A percentile compares a stretch with the other conserved stretches of the same genome.
phyloP scores from a whole-genome alignment of 495 filamentous ascomycete genomes.

The Annulohypoxylon maeteangense region DNA sequence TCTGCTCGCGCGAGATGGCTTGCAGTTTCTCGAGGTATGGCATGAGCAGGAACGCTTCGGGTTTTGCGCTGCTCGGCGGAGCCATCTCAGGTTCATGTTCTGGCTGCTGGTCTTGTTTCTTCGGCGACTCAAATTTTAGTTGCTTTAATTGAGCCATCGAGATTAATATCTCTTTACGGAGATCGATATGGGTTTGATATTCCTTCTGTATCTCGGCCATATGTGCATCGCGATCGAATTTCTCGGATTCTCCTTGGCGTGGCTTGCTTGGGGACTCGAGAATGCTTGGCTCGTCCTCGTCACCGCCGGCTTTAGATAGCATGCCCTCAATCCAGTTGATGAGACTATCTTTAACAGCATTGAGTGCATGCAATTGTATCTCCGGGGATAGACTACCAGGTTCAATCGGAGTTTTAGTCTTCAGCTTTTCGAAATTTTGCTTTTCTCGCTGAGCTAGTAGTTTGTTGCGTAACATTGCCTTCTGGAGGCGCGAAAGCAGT shows the following conservation, averaged over 20 bases:
- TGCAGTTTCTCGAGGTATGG: constrained; percentile 67
- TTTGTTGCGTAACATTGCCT: constrained; percentile 71
- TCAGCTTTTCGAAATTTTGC: constrained; percentile 67
- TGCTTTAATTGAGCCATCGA: constrained; percentile 41
- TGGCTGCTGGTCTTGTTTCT: not conserved
- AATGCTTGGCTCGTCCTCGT: constrained; percentile 51
- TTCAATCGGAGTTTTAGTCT: constrained; percentile 50
- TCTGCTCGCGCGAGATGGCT: constrained; percentile 69
- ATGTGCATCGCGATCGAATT: constrained; percentile 54
- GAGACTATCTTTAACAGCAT: constrained; percentile 68
- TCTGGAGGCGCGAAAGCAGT: constrained; percentile 70
- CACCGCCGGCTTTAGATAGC: constrained; percentile 63
- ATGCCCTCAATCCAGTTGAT: constrained; percentile 79
- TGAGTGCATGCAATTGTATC: constrained; percentile 61
- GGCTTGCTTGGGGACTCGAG: constrained; percentile 54
- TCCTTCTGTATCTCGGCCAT: constrained; percentile 61
- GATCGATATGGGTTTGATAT: constrained; percentile 58
- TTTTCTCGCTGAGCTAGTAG: constrained; percentile 70
- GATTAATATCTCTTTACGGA: constrained; percentile 57
- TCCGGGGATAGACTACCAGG: constrained; percentile 47
- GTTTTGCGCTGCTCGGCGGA: constrained; percentile 32
- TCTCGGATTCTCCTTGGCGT: constrained; percentile 53
- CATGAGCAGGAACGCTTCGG: constrained; percentile 59
- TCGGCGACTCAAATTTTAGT: constrained; percentile 21
- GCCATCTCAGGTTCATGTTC: constrained; percentile 44